Evolutionary conservation across 345 rosid species (phyloP), one percentile per base, ranked within the genome.

Genomic region (Laguncularia racemosa): DNA sequence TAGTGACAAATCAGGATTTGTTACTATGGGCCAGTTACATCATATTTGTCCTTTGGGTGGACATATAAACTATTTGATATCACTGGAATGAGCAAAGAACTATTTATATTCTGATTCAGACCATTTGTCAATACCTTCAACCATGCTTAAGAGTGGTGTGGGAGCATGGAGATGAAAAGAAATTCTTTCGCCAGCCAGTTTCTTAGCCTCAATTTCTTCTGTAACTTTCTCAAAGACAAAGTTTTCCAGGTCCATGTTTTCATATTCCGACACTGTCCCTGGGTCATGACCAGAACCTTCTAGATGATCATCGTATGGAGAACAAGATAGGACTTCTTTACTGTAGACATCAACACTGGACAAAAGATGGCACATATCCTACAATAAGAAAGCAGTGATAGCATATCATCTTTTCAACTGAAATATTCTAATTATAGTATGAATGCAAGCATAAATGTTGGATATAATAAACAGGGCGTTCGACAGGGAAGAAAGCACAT

Each of bases 331-430:
- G n/a, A 74, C 79, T 66, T 89, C 90, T 66, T 78, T 87, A 64
- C 89, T 67, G 67, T 93, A 93, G 49, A 55, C 67, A 65, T 81
- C 85, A 60, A 89, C 76, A 69, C 78, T 82, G 58, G 85, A 76
- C 73, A 87, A 76, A 65, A 93, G 95, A 75, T 89, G 95, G 73
- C 97, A 93, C 38, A 77, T 81, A 57, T 84, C 95, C 97, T 93
- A 84, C 76, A 80, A 51, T 53, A 52, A 59, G 53, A 47, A 48
- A 59, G 54, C 59, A 59, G 61, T 56, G 20, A 56, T 20, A 66
- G 43, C 33, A 47, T 21, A n/a, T 51, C 20, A 67, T 54, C 46
- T 56, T 21, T 12, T 46, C 43, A 21, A 55, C 47, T 17, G 58
- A 16, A 3, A 51, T 16, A 18, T 18, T 16, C 7, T 11, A 51